Evolutionary conservation across 1,284 basidiomycete genomes (phyloP).

Genomic region (Leccinum pachyderme): DNA sequence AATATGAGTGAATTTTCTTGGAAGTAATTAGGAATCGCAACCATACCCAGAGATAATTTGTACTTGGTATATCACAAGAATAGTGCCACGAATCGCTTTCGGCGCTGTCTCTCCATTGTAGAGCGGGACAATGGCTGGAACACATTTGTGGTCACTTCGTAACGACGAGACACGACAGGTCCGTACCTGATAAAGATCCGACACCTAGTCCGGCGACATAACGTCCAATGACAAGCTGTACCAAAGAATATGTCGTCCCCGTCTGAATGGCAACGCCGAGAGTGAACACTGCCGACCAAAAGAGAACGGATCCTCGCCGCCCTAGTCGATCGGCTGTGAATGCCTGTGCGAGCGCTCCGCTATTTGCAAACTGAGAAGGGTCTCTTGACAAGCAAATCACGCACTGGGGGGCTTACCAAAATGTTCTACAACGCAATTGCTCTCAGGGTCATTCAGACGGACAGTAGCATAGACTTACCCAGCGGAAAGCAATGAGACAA

Average conservation of each 20-base stretch:
- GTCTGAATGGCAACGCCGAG: slow-evolving; percentile 72
- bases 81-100: slow-evolving; percentile 69
- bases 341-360: slow-evolving; percentile 70
- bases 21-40: background rate
- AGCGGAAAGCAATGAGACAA: slow-evolving; percentile 76
- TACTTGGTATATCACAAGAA: slow-evolving; percentile 75
- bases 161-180: background rate
- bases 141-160: background rate
- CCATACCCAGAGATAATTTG: slow-evolving; percentile 69
- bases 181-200: slow-evolving; percentile 66
- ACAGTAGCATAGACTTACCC: slow-evolving; percentile 43
- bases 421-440: slow-evolving; percentile 41
- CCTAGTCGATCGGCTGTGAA: slow-evolving; percentile 77
- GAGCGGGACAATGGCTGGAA: slow-evolving; percentile 71
- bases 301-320: slow-evolving; percentile 67
- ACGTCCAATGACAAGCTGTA: slow-evolving; percentile 67
- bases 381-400: background rate
- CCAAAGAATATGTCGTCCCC: slow-evolving; percentile 56
- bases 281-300: slow-evolving; percentile 77
- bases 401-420: slow-evolving; percentile 43
- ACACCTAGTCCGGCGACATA: slow-evolving; percentile 75
- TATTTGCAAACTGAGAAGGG: slow-evolving; percentile 24
- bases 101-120: slow-evolving; percentile 82
- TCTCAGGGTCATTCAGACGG: background rate
- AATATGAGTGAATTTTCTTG: background rate